Evolutionary conservation across 805 yeast genomes (phyloP), one percentile per base, ranked within the genome.

Genomic region (Wickerhamomyces canadensis): DNA sequence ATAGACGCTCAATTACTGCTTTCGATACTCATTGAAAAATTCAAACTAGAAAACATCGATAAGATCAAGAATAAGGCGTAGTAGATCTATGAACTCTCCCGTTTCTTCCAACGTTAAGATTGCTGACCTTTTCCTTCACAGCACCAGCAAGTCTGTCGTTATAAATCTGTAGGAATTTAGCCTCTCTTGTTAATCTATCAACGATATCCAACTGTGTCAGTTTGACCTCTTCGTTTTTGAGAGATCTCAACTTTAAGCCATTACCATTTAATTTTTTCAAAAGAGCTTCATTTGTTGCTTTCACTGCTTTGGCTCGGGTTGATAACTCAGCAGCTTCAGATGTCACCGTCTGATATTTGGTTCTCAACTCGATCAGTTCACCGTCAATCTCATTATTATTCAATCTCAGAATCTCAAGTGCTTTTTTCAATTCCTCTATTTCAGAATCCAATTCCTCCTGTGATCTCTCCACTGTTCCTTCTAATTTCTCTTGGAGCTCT

Each of bases 241-340:
- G 31, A 4, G 33, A 21, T 30, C 58, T 48, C 23, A 67, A 49
- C 22, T 52, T 52, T 19, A 49, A 41, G 26, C 64, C 67, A 5
- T 61, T 55, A 2, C 70, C 73, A 2, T 56, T 51, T 5, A 62
- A 42, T 22, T 60, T 59, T 9, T 45, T 43, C 17, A 52, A 45
- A 18, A 70, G 36, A 9, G 31, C 27, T 2, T 58, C 61, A 16
- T 49, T 50, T 4, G 39, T 33, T 4, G 45, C 40, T 27, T 58
- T 57, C n/a, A 58, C 28, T 0, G 43, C 28, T 16, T 54, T 52
- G 4, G 62, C 27, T 6, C 28, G 22, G 4, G 53, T 48, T 1
- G 76, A 63, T 32, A 55, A 41, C 27, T 67, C 72, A 1, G 76
- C 76, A 4, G 79, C 78, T n/a, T 44, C 36, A 1, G 74, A 60